Percentiles rank a stretch among this genome's conserved stretches.
Evolutionary conservation across 495 filamentous ascomycete species (phyloP).

Genomic region (Penicillium daleae): DNA sequence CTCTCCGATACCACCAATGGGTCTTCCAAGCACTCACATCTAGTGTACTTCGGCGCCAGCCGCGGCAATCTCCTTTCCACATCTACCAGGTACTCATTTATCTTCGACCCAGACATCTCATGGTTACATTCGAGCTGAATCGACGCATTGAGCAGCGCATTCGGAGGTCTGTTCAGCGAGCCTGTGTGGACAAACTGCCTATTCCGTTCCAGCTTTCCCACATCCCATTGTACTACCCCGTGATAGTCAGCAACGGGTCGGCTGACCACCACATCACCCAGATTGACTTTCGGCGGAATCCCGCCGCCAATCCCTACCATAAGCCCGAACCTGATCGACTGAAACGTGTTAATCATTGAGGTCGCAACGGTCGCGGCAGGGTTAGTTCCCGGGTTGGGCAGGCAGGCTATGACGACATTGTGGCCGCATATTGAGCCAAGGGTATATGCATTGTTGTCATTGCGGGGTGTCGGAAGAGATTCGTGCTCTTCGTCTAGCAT

Average conservation of each 20-base stretch:
- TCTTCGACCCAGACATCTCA: slow-evolving; percentile 14
- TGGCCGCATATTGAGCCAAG: slow-evolving; percentile 33
- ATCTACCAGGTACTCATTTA: slow-evolving; percentile 28
- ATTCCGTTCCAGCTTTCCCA: slow-evolving; percentile 21
- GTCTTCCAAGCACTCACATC: slow-evolving; percentile 20
- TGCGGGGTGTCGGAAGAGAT: slow-evolving; percentile 10
- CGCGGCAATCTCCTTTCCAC: slow-evolving; percentile 28
- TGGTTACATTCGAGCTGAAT: slow-evolving; percentile 18
- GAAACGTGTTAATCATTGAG: slow-evolving; percentile 43
- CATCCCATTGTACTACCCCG: slow-evolving; percentile 32
- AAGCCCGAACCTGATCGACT: slow-evolving; percentile 45
- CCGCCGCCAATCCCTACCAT: slow-evolving; percentile 57
- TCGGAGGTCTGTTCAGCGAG: slow-evolving; percentile 32
- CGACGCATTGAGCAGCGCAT: slow-evolving; percentile 25
- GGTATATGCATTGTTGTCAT: slow-evolving; percentile 36
- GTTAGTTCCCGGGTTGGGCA: slow-evolving; percentile 44
- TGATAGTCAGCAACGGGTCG: slow-evolving; percentile 13
- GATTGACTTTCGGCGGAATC: slow-evolving; percentile 25
- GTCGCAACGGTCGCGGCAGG: slow-evolving; percentile 41
- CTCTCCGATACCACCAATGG: slow-evolving; percentile 11
- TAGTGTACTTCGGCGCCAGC: slow-evolving; percentile 23
- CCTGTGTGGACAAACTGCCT: slow-evolving; percentile 34
- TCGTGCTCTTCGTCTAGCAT: slow-evolving; percentile 30
- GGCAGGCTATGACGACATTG: slow-evolving; percentile 48
- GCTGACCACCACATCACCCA: slow-evolving; percentile 34